Base-by-base conservation (phyloP, 2,329 filamentous ascomycete species). In the Orbilia quercus region DNA sequence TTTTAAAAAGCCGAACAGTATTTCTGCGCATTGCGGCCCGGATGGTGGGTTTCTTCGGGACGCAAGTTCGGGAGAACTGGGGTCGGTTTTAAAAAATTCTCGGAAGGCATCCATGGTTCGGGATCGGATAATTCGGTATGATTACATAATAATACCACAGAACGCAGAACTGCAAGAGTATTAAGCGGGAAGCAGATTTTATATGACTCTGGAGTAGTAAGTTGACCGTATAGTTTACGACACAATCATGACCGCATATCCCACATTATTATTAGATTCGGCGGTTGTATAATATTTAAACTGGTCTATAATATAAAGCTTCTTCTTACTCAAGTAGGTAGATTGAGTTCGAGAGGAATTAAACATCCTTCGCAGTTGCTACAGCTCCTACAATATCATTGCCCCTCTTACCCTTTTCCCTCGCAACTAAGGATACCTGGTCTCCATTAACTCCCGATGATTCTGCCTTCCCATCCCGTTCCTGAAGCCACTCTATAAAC, bases 11-110 rank as follows among this genome's bases (percentile, higher is more conserved):
- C 42, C 42, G 7, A 7, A 22, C 16, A 4, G 2, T 20, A 5
- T 16, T 16, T 6, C 23, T 5, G 50, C 31, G 9, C 4, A 28
- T 14, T 23, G 31, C 34, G 7, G 9, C 11, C 34, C 34, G 9
- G 50, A n/a, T 22, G 45, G 20, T 50, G 18, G 45, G 11, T 51
- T 51, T 22, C 20, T 54, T 57, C 53, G 53, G 53, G 2, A 57
- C 44, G 53, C 53, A 28, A 55, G 48, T 7, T 57, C 53, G 53
- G 53, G 53, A 57, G n/a, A 57, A 34, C 53, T 22, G 53, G 38
- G 36, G 36, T 16, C 6, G 23, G 9, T n/a, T 14, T 42, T 31
- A 31, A 12, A 7, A 42, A 16, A 2, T 45, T 45, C 18, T 45
- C 42, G 42, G 42, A 22, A 20, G 6, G 5, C 42, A 20, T 7